Conservation (phyloP, 2,329 filamentous ascomycete genomes). For the Penicillium sumatraense region DNA sequence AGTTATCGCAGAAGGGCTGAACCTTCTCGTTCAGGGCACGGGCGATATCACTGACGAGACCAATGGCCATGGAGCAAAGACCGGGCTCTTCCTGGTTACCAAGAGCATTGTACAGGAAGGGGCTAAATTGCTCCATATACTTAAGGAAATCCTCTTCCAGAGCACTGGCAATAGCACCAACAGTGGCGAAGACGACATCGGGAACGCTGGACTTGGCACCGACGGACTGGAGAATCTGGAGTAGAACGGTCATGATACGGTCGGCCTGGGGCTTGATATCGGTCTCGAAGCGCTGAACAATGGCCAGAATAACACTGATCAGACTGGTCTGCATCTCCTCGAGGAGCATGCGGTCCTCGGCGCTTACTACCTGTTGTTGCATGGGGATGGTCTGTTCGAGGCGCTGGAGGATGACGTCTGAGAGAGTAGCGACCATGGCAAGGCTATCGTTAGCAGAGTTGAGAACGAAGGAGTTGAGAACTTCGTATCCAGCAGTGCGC, state of each 20-base stretch:
- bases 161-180: slow-evolving; percentile 88
- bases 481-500: slow-evolving; percentile 94
- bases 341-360: slow-evolving; percentile 92
- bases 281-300: slow-evolving; percentile 86
- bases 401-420: slow-evolving; percentile 86
- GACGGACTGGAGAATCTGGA: slow-evolving; percentile 78
- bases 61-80: slow-evolving; percentile 96
- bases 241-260: slow-evolving; percentile 86
- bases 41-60: slow-evolving; percentile 94
- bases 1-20: slow-evolving; percentile 92
- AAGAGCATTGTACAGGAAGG: slow-evolving; percentile 91
- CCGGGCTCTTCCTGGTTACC: slow-evolving; percentile 94
- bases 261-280: slow-evolving; percentile 90
- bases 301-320: slow-evolving; percentile 86
- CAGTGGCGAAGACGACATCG: slow-evolving; percentile 88
- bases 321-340: slow-evolving; percentile 98
- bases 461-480: slow-evolving; percentile 90
- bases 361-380: slow-evolving; percentile 91
- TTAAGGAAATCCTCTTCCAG: slow-evolving; percentile 92
- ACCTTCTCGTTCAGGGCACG: slow-evolving; percentile 87
- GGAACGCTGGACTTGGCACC: slow-evolving; percentile 90
- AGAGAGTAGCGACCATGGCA: slow-evolving; percentile 77
- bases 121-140: slow-evolving; percentile 95
- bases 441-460: slow-evolving; percentile 89
- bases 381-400: slow-evolving; percentile 88